A percentile compares a stretch with the other conserved stretches of the same genome.
Evolutionary conservation across 768 basidiomycete species (phyloP).

Genomic region (Agaricus subrufescens): DNA sequence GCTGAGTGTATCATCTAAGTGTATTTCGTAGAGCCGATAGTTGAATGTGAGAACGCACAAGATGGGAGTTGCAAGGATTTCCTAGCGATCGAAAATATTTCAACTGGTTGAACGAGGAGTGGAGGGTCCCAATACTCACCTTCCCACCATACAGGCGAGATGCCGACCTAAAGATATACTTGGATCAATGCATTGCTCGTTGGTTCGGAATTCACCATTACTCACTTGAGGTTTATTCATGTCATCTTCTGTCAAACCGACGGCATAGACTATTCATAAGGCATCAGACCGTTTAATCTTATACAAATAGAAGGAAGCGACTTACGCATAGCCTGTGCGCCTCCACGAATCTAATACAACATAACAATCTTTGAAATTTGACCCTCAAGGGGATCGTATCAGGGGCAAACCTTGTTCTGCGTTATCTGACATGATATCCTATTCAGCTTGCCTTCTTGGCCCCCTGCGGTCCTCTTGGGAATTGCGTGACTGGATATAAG

Average conservation of each 20-base stretch:
- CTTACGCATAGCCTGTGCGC: constrained; percentile 85
- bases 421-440: constrained; percentile 72
- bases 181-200: constrained; percentile 8
- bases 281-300: background rate
- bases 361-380: background rate
- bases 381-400: background rate
- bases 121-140: constrained; percentile 34
- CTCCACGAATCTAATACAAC: constrained; percentile 44
- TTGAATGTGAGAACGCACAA: constrained; percentile 38
- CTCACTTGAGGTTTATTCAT: constrained; percentile 80
- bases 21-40: background rate
- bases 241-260: constrained; percentile 71
- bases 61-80: constrained; percentile 83
- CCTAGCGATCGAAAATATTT: constrained; percentile 32
- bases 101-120: background rate
- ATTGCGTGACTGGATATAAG: constrained; percentile 32
- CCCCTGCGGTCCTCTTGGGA: constrained; percentile 15
- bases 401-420: constrained; percentile 60
- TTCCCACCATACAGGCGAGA: constrained; percentile 91
- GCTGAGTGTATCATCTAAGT: constrained; percentile 34
- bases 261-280: constrained; percentile 62
- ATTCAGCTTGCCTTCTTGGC: constrained; percentile 47
- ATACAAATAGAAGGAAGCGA: background rate
- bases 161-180: constrained; percentile 59
- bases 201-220: background rate